phyloP scores from a whole-genome alignment of 2,329 filamentous ascomycete genomes.

The Botryotinia convoluta region DNA sequence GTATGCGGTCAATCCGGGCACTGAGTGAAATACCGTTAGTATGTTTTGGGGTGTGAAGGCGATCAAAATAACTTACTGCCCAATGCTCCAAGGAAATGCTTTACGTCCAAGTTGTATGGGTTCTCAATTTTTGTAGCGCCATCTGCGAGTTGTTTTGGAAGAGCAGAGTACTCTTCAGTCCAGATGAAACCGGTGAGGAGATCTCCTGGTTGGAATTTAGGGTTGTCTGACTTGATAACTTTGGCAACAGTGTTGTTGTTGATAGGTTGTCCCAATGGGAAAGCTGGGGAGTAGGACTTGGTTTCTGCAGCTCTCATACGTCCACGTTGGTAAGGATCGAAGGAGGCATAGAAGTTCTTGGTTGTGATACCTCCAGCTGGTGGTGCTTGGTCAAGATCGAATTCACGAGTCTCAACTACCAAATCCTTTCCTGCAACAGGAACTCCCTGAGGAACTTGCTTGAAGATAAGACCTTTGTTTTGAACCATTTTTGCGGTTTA shows the following conservation, averaged over 20 bases:
- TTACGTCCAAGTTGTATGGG: constrained; percentile 63
- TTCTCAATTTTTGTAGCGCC: constrained; percentile 61
- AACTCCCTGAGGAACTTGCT: constrained; percentile 61
- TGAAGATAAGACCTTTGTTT: constrained; percentile 78
- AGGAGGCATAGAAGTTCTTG: constrained; percentile 64
- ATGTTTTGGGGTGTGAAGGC: neutral
- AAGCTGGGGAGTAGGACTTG: constrained; percentile 68
- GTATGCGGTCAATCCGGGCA: constrained; percentile 76
- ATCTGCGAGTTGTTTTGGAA: constrained; percentile 43
- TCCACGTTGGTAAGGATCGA: constrained; percentile 82
- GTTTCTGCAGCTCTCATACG: constrained; percentile 64
- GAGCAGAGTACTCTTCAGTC: constrained; percentile 66
- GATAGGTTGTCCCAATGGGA: constrained; percentile 61
- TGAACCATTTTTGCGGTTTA: constrained; percentile 42
- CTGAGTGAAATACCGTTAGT: neutral
- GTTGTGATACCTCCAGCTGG: constrained; percentile 65
- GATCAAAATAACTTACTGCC: constrained; percentile 46
- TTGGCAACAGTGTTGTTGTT: constrained; percentile 62
- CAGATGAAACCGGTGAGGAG: constrained; percentile 57
- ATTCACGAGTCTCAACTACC: constrained; percentile 60
- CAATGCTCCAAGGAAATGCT: constrained; percentile 70
- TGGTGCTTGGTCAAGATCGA: constrained; percentile 62
- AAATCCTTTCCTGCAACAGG: constrained; percentile 72
- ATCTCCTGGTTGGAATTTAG: constrained; percentile 65
- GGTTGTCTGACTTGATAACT: constrained; percentile 67